Evolutionary conservation across 2,329 filamentous ascomycete genomes (phyloP), one percentile per base, ranked within the genome.

Genomic region (Stenocarpella maydis): DNA sequence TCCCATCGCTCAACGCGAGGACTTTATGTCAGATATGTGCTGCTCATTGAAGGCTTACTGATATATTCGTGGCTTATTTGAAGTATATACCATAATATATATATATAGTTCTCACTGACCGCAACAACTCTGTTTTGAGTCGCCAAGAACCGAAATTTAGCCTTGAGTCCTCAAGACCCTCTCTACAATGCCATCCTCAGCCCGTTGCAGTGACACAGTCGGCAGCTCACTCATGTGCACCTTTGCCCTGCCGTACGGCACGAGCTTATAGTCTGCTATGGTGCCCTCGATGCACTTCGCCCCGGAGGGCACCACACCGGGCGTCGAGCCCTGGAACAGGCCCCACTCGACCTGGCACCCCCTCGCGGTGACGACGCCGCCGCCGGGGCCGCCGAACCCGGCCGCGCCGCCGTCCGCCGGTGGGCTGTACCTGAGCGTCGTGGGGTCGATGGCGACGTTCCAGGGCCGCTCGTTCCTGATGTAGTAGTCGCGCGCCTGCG

Each of bases 171-270:
- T 61, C 39, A 45, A n/a, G 4, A 45, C 55, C 21, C 24, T 43
- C 24, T n/a, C 39, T 17, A 6, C 17, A 6, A 21, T 31, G 10
- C 24, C 39, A 15, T n/a, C 24, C 41, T 61, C 39, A 12, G 24
- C 19, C 9, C 6, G 8, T 2, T 3, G 24, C 19, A 61, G 19
- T 17, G 55, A 45, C 4, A 45, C 26, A 2, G 55, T 61, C 39
- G 71, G 69, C 60, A 73, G 49, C 65, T 73, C 69, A 19, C 69
- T 70, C 72, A 73, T 73, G 68, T 73, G 72, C 15, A 72, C 64
- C 67, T 73, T 73, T 41, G 71, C 71, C 65, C 53, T 60, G 8
- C 72, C 71, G 52, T 72, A 73, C 21, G 72, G 72, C n/a, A 72
- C 66, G 2, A 73, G 26, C n/a, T 17, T 66, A 41, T 65, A 73